Evolutionary conservation across 164 flowering plant species (phyloP), one percentile per base, ranked within the genome.

Genomic region (Berberis vulgaris): DNA sequence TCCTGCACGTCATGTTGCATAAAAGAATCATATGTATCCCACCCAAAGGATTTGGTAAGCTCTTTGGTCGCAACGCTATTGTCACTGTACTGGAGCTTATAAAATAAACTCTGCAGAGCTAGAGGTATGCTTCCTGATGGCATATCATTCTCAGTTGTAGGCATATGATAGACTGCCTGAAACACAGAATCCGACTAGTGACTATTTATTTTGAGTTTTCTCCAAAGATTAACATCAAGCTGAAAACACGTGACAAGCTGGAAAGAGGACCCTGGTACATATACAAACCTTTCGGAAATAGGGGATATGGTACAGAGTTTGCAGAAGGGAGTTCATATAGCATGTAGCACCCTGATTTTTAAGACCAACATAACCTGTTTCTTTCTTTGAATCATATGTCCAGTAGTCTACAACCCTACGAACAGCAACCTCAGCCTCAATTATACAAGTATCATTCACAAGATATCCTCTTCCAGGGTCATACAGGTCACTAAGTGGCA

Each of bases 271-370:
- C 9, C 39, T 2, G 42, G 54, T 9, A 60, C 41, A 58, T 46
- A 40, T 43, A 2, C 69, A 7, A 39, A 86, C 91, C 88, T 84
- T 86, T 64, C 91, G 75, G 57, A 84, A 84, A 60, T 84, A 84
- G 26, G 89, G 86, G 73, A 84, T 82, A 68, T 84, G 89, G 50
- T 76, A 84, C 8, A 82, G 75, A 38, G 86, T 82, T 59, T 86
- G 92, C 40, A 86, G 84, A 9, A 86, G 86, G 73, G 87, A 84
- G 60, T 84, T 86, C 89, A 86, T 86, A 65, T 86, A 86, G 74
- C 92, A 83, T 4, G 92, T 86, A 10, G 89, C 89, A 65, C 92
- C 89, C 66, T 84, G 86, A 61, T 84, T 84, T 76, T 84, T 84
- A 43, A 84, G 81, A 45, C 89, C 89, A 71, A 86, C 92, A 77